Evolutionary conservation across 163 green algal genomes (phyloP).

Genomic region (Picocystis sp.): DNA sequence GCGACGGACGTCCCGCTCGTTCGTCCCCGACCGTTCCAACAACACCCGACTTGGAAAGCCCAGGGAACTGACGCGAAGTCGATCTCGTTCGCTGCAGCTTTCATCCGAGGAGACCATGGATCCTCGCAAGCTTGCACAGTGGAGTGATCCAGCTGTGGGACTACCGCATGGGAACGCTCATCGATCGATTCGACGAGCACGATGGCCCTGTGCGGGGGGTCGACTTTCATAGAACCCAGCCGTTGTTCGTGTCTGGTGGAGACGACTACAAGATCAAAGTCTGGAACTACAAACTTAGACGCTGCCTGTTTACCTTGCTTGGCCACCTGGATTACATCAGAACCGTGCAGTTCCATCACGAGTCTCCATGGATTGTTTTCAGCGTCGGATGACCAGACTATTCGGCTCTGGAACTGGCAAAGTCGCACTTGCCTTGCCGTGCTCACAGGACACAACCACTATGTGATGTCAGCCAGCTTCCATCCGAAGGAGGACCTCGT

Average conservation of each 20-base stretch:
- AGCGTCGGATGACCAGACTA: conserved; percentile 90
- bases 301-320: conserved; percentile 85
- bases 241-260: conserved; percentile 92
- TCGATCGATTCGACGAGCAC: conserved; percentile 99
- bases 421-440: conserved; percentile 73
- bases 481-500: conserved; percentile 98
- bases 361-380: conserved; percentile 94
- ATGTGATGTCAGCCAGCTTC: conserved; percentile 98
- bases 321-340: conserved; percentile 99
- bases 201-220: conserved; percentile 94
- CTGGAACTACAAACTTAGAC: conserved; percentile 94
- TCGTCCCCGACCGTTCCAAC: not conserved
- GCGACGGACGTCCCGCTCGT: not conserved
- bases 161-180: conserved; percentile 98
- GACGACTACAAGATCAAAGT: conserved; percentile 88
- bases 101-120: conserved; percentile 62
- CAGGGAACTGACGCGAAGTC: not conserved
- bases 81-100: no score
- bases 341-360: conserved; percentile 87
- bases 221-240: conserved; percentile 93
- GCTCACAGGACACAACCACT: conserved; percentile 80
- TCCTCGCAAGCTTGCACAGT: conserved; percentile 93
- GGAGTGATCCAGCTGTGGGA: conserved; percentile 99
- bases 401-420: conserved; percentile 99
- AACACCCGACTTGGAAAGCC: no score